phyloP scores from a whole-genome alignment of 2,329 filamentous ascomycete species.

The Fusarium ambrosium region DNA sequence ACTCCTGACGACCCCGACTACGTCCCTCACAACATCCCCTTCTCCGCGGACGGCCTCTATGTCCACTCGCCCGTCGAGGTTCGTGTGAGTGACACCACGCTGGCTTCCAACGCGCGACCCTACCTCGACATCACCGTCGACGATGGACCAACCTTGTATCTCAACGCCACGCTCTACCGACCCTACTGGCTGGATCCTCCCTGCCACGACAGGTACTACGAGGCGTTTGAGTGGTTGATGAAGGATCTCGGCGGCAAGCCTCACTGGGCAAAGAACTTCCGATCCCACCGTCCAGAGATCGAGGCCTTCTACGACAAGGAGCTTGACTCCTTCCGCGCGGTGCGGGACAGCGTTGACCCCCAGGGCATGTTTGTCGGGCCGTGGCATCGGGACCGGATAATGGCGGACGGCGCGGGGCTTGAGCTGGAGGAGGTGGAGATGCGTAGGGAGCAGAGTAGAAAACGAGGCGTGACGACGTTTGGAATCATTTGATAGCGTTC shows the following conservation, averaged over 20 bases:
- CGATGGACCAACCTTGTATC: conserved; percentile 82
- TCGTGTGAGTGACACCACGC: conserved; percentile 80
- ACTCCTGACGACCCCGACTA: conserved; percentile 74
- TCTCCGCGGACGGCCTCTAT: conserved; percentile 82
- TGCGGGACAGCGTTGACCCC: conserved; percentile 80
- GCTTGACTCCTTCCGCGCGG: conserved; percentile 74
- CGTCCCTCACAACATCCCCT: conserved; percentile 79
- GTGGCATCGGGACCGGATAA: conserved; percentile 84
- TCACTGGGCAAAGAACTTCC: conserved; percentile 96
- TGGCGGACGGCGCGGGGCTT: conserved; percentile 54
- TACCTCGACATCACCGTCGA: conserved; percentile 77
- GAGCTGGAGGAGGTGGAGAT: conserved; percentile 55
- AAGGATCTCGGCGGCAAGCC: conserved; percentile 83
- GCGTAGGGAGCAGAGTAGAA: conserved; percentile 42
- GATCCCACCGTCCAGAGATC: conserved; percentile 71
- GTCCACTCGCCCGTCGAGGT: conserved; percentile 94
- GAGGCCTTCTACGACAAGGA: conserved; percentile 77
- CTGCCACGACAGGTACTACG: conserved; percentile 82
- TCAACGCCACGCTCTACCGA: conserved; percentile 91
- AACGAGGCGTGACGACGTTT: conserved; percentile 46
- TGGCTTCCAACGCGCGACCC: conserved; percentile 54
- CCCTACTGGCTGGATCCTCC: conserved; percentile 85
- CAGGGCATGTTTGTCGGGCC: conserved; percentile 91
- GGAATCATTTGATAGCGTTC: conserved; percentile 36
- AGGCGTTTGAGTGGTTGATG: conserved; percentile 94